Evolutionary conservation across 2,329 filamentous ascomycete genomes (phyloP).

Genomic region (Bipolaris cookei): DNA sequence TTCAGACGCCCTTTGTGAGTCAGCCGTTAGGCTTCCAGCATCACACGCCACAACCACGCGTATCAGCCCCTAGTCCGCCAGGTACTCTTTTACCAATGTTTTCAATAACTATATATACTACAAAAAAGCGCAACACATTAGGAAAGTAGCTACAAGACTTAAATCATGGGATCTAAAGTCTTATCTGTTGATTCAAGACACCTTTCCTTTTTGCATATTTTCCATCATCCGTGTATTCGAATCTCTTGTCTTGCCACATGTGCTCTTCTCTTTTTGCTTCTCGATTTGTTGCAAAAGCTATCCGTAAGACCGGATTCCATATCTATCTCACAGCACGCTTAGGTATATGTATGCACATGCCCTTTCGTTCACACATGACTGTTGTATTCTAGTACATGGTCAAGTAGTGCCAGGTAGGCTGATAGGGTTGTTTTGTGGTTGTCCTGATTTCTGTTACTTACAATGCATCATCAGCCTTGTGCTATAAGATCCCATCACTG

Average conservation of each 20-base stretch:
- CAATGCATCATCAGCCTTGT: no score
- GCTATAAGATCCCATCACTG: no score
- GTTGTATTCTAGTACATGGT: no score
- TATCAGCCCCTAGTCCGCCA: background rate
- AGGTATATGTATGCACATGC: no score
- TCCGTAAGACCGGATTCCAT: no score
- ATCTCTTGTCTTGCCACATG: background rate
- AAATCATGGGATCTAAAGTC: background rate
- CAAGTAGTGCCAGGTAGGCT: no score
- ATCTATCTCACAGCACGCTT: no score
- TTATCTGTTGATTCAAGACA: background rate
- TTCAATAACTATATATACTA: background rate
- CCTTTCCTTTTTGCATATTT: background rate
- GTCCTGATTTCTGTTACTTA: no score
- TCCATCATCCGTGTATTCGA: background rate
- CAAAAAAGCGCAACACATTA: rapidly evolving
- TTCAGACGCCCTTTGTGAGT: background rate
- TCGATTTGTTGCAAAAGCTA: background rate
- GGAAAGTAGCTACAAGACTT: conserved; percentile 2
- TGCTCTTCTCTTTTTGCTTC: background rate
- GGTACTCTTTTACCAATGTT: background rate
- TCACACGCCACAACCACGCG: background rate
- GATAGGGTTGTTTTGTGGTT: no score
- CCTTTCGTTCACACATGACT: no score
- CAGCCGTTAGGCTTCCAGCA: background rate